A percentile compares a stretch with the other conserved stretches of the same genome.
Conservation (phyloP, 257 asterid genomes). For the Jacaranda copaia region DNA sequence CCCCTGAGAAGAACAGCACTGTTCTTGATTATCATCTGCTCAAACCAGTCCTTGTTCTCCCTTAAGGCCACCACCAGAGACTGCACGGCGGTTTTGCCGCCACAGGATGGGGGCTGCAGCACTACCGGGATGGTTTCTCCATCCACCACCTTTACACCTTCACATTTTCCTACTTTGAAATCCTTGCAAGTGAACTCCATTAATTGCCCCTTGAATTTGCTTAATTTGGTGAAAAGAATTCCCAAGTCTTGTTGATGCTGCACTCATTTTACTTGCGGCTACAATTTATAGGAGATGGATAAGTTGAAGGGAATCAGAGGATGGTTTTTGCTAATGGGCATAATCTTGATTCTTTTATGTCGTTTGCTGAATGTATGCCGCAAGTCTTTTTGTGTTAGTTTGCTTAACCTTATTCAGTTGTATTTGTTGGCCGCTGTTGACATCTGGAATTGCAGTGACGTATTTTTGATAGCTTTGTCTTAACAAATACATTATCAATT, state of each 20-base stretch:
- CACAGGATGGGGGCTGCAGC: slow-evolving; percentile 44
- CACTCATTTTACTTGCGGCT: too few species aligned
- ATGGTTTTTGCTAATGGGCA: not conserved
- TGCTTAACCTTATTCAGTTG: slow-evolving; percentile 24
- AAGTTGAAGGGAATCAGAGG: not conserved
- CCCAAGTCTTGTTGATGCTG: too few species aligned
- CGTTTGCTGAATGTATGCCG: slow-evolving; percentile 1
- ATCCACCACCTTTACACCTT: slow-evolving; percentile 74
- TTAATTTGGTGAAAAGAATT: not conserved
- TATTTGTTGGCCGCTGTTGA: not conserved
- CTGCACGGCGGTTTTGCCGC: slow-evolving; percentile 37
- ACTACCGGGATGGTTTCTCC: slow-evolving; percentile 80
- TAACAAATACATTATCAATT: not conserved
- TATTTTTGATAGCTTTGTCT: not conserved
- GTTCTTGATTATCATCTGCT: slow-evolving; percentile 69
- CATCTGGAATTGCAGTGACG: not conserved
- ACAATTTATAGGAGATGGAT: too few species aligned
- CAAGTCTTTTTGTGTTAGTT: slow-evolving; percentile 8
- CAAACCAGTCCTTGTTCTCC: slow-evolving; percentile 79
- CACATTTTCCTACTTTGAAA: slow-evolving; percentile 85
- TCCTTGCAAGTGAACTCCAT: slow-evolving; percentile 72
- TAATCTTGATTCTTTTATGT: slow-evolving; percentile 19
- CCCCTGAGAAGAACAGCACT: slow-evolving; percentile 80
- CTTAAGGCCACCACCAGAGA: slow-evolving; percentile 50
- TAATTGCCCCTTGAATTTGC: not conserved